A percentile compares a stretch with the other conserved stretches of the same genome.
Evolutionary conservation across 176 grass and related monocot genomes (phyloP).

Genomic region (Stipa capillata): DNA sequence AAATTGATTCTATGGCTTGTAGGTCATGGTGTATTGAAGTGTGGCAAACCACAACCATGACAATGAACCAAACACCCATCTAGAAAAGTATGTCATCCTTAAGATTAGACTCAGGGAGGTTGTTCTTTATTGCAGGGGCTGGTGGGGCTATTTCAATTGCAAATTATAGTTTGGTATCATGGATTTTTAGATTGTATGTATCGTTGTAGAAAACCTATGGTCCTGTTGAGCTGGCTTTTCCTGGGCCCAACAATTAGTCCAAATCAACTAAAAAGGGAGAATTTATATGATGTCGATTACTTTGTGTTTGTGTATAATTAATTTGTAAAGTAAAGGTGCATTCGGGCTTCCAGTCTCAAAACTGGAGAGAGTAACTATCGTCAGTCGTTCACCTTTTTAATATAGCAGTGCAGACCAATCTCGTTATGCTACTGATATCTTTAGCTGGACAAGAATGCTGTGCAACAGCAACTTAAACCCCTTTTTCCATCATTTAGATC

Average conservation of each 20-base stretch:
- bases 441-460: background rate
- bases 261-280: background rate
- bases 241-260: background rate
- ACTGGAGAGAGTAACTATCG: background rate
- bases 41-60: background rate
- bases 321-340: background rate
- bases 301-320: background rate
- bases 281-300: background rate
- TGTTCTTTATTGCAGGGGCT: no score
- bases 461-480: no score
- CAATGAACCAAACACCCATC: background rate
- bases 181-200: background rate
- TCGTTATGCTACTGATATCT: background rate
- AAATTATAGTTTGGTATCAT: no score
- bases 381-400: background rate
- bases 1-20: background rate
- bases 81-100: background rate
- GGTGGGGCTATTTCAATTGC: no score
- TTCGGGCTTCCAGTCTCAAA: background rate
- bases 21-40: background rate
- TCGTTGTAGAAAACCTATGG: background rate
- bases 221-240: background rate
- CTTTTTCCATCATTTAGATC: no score
- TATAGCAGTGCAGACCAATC: background rate
- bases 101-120: no score